These are phyloP conservation scores for Dissophora globulifera DNA, from an alignment of 192 early-diverging fungal genomes.

Conservation along the genomic window DNA sequence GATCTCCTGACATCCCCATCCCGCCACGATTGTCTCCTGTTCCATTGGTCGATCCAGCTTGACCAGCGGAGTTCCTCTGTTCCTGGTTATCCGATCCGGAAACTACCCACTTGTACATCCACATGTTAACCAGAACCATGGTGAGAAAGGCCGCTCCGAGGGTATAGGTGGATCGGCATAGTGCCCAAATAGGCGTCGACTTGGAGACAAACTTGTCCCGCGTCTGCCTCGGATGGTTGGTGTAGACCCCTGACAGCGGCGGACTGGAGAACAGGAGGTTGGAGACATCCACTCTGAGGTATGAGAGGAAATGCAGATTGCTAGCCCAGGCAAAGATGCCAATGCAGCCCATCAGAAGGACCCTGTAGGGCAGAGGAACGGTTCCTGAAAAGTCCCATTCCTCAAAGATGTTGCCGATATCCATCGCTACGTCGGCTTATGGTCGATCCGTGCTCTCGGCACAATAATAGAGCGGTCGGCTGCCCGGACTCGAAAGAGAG, in stretches of 20 bases:
- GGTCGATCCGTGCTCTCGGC: background rate
- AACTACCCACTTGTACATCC: conserved; percentile 56
- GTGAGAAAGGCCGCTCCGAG: conserved; percentile 55
- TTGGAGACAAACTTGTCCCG: conserved; percentile 51
- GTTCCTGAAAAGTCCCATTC: conserved; percentile 57
- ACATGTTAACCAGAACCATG: conserved; percentile 59
- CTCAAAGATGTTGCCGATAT: conserved; percentile 55
- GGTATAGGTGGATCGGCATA: conserved; percentile 57
- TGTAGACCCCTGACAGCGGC: conserved; percentile 34
- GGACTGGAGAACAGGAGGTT: conserved; percentile 46
- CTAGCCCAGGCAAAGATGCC: conserved; percentile 71
- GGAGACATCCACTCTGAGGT: conserved; percentile 57
- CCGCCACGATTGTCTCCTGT: conserved; percentile 28
- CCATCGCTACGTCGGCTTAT: conserved; percentile 17
- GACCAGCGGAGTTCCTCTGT: background rate
- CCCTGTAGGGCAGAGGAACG: conserved; percentile 61
- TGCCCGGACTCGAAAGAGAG: too few species aligned
- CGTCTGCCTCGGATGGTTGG: conserved; percentile 39
- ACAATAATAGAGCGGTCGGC: too few species aligned
- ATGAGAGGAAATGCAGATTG: conserved; percentile 61
- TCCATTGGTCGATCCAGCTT: background rate
- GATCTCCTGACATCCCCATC: conserved; percentile 17
- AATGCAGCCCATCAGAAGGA: conserved; percentile 59
- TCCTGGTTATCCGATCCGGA: conserved; percentile 21
- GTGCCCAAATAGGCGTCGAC: conserved; percentile 27